Evolutionary conservation across 495 filamentous ascomycete species (phyloP), one percentile per base, ranked within the genome.

Genomic region (Aspergillus diversus): DNA sequence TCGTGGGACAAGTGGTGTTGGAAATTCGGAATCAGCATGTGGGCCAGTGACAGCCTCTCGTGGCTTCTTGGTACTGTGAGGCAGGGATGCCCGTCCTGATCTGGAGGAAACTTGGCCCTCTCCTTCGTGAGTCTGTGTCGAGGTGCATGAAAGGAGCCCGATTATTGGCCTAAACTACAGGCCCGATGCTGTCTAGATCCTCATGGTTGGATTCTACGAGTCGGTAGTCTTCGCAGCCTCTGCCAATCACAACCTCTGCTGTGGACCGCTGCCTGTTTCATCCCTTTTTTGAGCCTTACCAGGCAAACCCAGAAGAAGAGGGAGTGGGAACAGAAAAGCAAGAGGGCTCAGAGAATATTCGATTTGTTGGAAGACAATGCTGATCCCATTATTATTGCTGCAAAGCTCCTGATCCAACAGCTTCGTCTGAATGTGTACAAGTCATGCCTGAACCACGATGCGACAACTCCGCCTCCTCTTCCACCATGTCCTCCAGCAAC

Each of bases 401-500:
- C 47, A 21, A 50, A 50, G 13, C 16, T 31, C 47, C 47, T 55
- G 32, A 31, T 53, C 33, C 31, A 33, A 55, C 35, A 34, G 42
- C 17, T 56, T 21, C 12, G 16, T 15, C 8, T 52, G 58, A 51
- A 35, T 46, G 48, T n/a, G 37, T 8, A 8, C 39, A 52, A 52
- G 59, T 57, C 33, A 57, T 57, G 52, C 53, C 32, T 51, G 27
- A 46, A 17, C n/a, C 43, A 56, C 53, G 53, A 63, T 63, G 43
- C 60, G 37, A 11, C 60, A 63, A 57, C n/a, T 63, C 60, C 60
- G 53, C 47, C 60, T 51, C 5, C 47, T 63, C 42, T 56, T 56
- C 16, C 42, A 46, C 58, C 58, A 62, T 16, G 53, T 53, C 17
- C 42, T 61, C 33, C 60, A 63, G 35, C 54, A 52, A 16, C 46